Conservation (phyloP, 148 eudicot species). For the Rhododendron mucronatum region DNA sequence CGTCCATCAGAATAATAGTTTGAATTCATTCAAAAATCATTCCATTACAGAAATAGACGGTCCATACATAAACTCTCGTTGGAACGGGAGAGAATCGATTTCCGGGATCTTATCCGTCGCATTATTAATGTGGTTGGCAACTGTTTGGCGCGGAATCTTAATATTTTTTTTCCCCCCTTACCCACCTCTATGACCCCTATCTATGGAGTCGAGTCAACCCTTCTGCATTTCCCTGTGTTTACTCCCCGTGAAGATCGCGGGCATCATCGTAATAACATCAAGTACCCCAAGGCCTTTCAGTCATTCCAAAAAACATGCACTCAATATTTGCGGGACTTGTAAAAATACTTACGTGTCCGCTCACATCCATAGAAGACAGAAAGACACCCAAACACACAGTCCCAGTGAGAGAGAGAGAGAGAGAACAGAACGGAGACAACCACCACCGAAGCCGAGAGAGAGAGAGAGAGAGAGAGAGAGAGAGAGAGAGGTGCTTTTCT, state of each 20-base stretch:
- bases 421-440: conserved; percentile 8
- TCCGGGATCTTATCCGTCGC: no score
- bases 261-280: not conserved
- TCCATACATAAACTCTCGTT: no score
- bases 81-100: no score
- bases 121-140: not conserved
- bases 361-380: not conserved
- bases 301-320: not conserved
- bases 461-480: not conserved
- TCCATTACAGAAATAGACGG: no score
- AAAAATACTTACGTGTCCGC: not conserved
- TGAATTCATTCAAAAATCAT: no score
- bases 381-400: not conserved
- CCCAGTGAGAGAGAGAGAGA: not conserved
- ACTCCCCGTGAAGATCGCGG: conserved; percentile 8
- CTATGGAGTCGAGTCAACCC: not conserved
- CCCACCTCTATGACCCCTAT: not conserved
- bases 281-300: not conserved
- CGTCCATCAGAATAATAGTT: no score
- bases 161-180: no score
- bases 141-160: not conserved
- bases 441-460: conserved; percentile 14
- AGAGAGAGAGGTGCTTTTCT: not conserved
- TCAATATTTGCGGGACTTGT: not conserved
- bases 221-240: not conserved